Evolutionary conservation across 1,284 basidiomycete genomes (phyloP), one percentile per base, ranked within the genome.

Genomic region (Crucibulum parvulum): DNA sequence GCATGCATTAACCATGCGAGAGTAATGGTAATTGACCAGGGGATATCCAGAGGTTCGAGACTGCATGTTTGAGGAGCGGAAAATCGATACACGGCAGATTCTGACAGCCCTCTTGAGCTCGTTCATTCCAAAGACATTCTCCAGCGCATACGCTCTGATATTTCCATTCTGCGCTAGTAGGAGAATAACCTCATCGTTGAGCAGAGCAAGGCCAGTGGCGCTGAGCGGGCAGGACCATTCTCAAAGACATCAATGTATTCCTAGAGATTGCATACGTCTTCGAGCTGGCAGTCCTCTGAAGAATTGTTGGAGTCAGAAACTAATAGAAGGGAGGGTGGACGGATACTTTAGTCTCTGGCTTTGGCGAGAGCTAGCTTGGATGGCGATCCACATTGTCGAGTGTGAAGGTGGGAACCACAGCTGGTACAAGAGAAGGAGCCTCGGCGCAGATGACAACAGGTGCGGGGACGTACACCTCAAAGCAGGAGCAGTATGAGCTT

Each of bases 101-200:
- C 85, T 79, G 4, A 99, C 97, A 39, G 97, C 96, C 36, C 97
- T 82, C 65, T 95, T 92, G 7, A 92, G 81, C 70, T 98, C 90
- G 11, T 58, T 59, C 62, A 71, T 70, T 6, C 77, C 74, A 38
- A 99, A 80, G 51, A 93, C 87, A 84, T 98, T 99, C 79, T 99
- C 97, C 47, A 99, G 79, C 11, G 95, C 94, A 75, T 99, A 99
- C 7, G 94, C 86, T 1, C 94, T 91, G 65, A 99, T 92, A 86
- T 96, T 98, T 54, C 96, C 95, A 67, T 91, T 91, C 78, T 98
- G 94, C 8, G 92, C 88, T 36, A 99, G 84, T 57, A 96, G 65
- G 56, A 99, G 90, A 56, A 99, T 82, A 77, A 99, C 97, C 72
- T 99, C 97, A 71, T 99, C 95, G 53, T 87, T 93, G 66, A 99